These are phyloP conservation scores for Diutina siamensis DNA, from an alignment of 1,139 yeast genomes.

Conservation along the genomic window DNA sequence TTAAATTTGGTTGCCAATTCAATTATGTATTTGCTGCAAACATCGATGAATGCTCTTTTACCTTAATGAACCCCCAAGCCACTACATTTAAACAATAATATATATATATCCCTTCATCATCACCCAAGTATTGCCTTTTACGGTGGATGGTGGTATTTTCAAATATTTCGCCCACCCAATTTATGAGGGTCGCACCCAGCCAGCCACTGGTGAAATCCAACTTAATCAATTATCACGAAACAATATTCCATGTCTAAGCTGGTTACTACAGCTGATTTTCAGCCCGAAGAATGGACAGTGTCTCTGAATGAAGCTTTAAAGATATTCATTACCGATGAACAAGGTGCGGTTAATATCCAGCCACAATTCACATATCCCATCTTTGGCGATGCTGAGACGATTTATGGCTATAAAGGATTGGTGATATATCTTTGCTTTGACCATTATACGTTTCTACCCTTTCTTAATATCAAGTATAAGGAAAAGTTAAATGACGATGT, in stretches of 20 bases:
- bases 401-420: conserved; percentile 73
- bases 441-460: conserved; percentile 34
- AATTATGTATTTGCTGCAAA: too few species aligned
- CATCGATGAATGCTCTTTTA: too few species aligned
- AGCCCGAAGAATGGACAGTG: conserved; percentile 56
- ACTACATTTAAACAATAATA: too few species aligned
- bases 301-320: conserved; percentile 57
- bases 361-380: conserved; percentile 88
- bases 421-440: conserved; percentile 37
- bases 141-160: too few species aligned
- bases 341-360: conserved; percentile 43
- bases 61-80: too few species aligned
- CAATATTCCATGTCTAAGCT: neutral
- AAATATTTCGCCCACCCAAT: too few species aligned
- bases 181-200: too few species aligned
- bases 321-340: conserved; percentile 40
- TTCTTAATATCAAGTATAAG: conserved; percentile 43
- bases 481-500: conserved; percentile 37
- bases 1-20: too few species aligned
- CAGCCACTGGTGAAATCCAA: neutral
- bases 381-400: conserved; percentile 82
- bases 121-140: too few species aligned
- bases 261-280: conserved; percentile 10
- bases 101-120: too few species aligned
- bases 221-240: neutral